Percentiles rank a stretch among this genome's conserved stretches.
phyloP scores from a whole-genome alignment of 768 basidiomycete genomes.

The Xerocomellus intermedius region DNA sequence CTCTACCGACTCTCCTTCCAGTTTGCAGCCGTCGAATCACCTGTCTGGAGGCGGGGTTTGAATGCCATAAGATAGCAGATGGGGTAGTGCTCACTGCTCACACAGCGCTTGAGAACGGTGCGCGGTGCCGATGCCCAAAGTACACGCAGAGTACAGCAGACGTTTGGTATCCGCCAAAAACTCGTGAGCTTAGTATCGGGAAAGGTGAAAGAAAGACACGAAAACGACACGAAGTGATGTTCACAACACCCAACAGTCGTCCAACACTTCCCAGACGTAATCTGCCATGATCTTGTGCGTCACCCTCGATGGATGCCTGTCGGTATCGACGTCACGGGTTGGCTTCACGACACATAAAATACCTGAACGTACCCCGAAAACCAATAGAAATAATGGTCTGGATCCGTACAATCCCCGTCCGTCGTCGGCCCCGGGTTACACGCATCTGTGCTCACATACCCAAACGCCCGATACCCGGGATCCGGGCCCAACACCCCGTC shows the following conservation, averaged over 20 bases:
- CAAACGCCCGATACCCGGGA: slow-evolving; percentile 49
- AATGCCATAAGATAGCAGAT: too few species aligned
- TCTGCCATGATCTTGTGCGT: slow-evolving; percentile 54
- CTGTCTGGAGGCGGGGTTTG: neutral
- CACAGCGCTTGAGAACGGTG: neutral
- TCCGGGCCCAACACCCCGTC: slow-evolving; percentile 42
- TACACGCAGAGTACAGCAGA: neutral
- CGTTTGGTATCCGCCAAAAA: neutral
- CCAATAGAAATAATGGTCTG: slow-evolving; percentile 54
- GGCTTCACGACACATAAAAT: neutral
- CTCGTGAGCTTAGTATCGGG: neutral
- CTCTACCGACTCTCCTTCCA: too few species aligned
- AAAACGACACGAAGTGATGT: neutral
- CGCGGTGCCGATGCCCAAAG: neutral
- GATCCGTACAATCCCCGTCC: slow-evolving; percentile 37
- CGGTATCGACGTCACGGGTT: neutral
- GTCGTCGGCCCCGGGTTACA: slow-evolving; percentile 38
- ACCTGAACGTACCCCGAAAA: slow-evolving; percentile 41
- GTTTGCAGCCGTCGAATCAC: neutral
- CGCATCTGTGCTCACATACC: slow-evolving; percentile 41
- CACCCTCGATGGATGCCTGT: slow-evolving; percentile 50
- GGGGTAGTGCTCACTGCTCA: too few species aligned
- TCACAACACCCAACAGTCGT: slow-evolving; percentile 26
- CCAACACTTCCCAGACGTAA: slow-evolving; percentile 43
- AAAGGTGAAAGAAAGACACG: neutral